A percentile compares a stretch with the other conserved stretches of the same genome.
phyloP scores from a whole-genome alignment of 495 filamentous ascomycete genomes.

The Penicillium turbatum region DNA sequence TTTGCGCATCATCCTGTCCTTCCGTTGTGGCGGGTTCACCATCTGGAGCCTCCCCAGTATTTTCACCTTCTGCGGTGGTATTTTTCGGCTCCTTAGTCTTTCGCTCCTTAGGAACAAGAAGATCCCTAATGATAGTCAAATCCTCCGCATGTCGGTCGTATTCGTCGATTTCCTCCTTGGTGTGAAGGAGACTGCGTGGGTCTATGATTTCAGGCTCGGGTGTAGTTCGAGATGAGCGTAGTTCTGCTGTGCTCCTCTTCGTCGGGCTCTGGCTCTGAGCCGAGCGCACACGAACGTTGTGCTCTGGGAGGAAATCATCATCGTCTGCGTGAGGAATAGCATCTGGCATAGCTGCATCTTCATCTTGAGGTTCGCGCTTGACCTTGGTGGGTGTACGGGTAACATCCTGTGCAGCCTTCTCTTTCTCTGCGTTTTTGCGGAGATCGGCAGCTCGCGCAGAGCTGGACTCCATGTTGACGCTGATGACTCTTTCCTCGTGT shows the following conservation, averaged over 20 bases:
- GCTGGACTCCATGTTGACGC: conserved; percentile 51
- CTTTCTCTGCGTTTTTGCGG: conserved; percentile 35
- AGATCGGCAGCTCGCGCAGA: conserved; percentile 42
- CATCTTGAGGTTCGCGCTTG: conserved; percentile 45
- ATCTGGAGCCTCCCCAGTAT: conserved; percentile 8
- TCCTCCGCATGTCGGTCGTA: conserved; percentile 43
- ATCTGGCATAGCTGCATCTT: conserved; percentile 37
- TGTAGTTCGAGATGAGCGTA: conserved; percentile 1
- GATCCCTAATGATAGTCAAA: conserved; percentile 34
- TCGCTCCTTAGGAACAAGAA: conserved; percentile 28
- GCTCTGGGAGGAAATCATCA: conserved; percentile 37
- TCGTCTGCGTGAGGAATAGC: conserved; percentile 31
- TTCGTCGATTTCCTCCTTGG: conserved; percentile 46
- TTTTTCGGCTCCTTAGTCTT: conserved; percentile 18
- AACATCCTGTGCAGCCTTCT: conserved; percentile 26
- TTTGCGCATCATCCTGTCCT: conserved; percentile 11
- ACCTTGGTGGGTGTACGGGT: conserved; percentile 18
- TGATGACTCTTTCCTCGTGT: conserved; percentile 47
- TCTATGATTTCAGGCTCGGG: conserved; percentile 19
- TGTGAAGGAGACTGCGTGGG: conserved; percentile 37
- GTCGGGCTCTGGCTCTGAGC: conserved; percentile 9
- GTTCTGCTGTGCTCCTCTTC: conserved; percentile 2
- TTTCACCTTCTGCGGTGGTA: conserved; percentile 12
- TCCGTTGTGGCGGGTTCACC: conserved; percentile 8
- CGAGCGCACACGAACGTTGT: conserved; percentile 37